Conservation (phyloP, 306 rosid genomes). For the Lathyrus tuberosus region DNA sequence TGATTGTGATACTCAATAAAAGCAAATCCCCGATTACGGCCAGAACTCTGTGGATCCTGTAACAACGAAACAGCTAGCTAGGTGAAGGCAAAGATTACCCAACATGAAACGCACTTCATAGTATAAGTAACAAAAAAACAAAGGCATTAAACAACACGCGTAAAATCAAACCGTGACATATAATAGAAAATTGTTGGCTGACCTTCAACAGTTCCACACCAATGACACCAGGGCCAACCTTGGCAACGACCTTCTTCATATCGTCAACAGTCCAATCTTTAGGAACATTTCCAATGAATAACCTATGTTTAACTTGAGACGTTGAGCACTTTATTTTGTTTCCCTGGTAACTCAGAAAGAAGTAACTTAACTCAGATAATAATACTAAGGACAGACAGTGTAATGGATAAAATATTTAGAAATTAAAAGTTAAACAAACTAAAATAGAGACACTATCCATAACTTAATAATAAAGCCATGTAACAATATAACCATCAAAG, state of each 20-base stretch:
- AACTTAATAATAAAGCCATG: too few relatives aligned
- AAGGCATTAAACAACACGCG: neutral
- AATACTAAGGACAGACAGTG: slow-evolving; percentile 12
- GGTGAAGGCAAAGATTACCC: slow-evolving; percentile 28
- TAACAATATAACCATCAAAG: too few relatives aligned
- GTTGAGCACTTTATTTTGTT: slow-evolving; percentile 63
- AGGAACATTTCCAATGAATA: slow-evolving; percentile 78
- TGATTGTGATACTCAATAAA: slow-evolving; percentile 69
- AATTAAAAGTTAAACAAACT: too few relatives aligned
- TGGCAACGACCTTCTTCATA: slow-evolving; percentile 56
- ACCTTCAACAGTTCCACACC: slow-evolving; percentile 70
- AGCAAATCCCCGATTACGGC: slow-evolving; percentile 65
- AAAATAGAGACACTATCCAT: too few relatives aligned
- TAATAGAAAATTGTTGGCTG: slow-evolving; percentile 8
- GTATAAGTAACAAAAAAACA: slow-evolving; percentile 19
- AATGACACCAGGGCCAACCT: slow-evolving; percentile 68
- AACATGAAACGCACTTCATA: slow-evolving; percentile 19
- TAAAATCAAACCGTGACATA: slow-evolving; percentile 2
- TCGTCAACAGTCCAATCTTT: slow-evolving; percentile 62
- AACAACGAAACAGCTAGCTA: slow-evolving; percentile 33
- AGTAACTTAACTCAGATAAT: slow-evolving; percentile 14
- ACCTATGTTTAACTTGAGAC: slow-evolving; percentile 63
- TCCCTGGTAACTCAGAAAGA: slow-evolving; percentile 51
- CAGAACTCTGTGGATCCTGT: slow-evolving; percentile 60
- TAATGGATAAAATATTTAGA: neutral